phyloP scores from a whole-genome alignment of 352 stramenopile species.

The Globisporangium cylindrosporum region DNA sequence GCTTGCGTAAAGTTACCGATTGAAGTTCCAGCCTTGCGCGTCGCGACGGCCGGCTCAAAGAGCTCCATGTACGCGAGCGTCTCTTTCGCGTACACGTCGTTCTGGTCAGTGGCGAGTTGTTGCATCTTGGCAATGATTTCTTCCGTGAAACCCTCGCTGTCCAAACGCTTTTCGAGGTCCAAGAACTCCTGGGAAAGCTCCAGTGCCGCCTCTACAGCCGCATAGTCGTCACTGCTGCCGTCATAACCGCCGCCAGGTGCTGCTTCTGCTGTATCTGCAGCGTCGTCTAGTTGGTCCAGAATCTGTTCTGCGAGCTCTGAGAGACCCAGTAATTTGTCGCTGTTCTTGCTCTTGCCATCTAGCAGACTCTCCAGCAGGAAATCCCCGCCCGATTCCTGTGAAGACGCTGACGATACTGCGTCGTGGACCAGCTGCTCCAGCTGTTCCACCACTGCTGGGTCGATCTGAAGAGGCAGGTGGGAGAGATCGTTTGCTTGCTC shows the following conservation, averaged over 20 bases:
- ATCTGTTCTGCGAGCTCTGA: slow-evolving; percentile 24
- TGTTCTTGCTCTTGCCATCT: slow-evolving; percentile 17
- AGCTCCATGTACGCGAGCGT: slow-evolving; percentile 59
- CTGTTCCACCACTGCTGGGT: slow-evolving; percentile 16
- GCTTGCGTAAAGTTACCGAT: slow-evolving; percentile 40
- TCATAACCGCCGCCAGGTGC: neutral
- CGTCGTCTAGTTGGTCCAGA: slow-evolving; percentile 10
- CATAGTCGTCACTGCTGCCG: neutral
- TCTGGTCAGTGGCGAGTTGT: slow-evolving; percentile 22
- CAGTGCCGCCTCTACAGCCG: neutral
- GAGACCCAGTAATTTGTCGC: slow-evolving; percentile 10
- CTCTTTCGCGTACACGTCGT: slow-evolving; percentile 52
- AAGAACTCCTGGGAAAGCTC: slow-evolving; percentile 50
- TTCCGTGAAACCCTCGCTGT: slow-evolving; percentile 36
- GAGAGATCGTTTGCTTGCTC: slow-evolving; percentile 15
- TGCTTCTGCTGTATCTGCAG: neutral
- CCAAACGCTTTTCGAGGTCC: slow-evolving; percentile 47
- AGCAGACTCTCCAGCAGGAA: slow-evolving; percentile 17
- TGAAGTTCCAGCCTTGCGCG: neutral
- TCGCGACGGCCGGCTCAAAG: slow-evolving; percentile 37
- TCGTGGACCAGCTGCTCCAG: slow-evolving; percentile 26
- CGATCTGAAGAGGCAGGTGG: slow-evolving; percentile 1
- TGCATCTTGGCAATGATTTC: slow-evolving; percentile 37
- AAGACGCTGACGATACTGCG: neutral
- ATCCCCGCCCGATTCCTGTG: neutral